These are phyloP conservation scores for Typha latifolia DNA, from an alignment of 176 grass and related monocot genomes.

Conservation along the genomic window DNA sequence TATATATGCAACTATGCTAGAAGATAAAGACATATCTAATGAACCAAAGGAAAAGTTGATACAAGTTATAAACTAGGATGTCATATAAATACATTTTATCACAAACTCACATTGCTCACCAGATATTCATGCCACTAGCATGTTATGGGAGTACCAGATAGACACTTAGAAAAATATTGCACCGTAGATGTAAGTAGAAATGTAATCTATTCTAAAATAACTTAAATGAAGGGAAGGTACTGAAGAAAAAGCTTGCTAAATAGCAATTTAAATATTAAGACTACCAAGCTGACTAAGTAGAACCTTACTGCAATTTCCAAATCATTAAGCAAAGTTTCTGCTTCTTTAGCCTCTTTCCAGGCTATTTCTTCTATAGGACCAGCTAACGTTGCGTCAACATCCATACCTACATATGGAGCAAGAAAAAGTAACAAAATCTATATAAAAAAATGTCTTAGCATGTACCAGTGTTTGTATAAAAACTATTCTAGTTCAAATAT, in stretches of 20 bases:
- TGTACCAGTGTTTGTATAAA: not conserved
- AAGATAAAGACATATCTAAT: not conserved
- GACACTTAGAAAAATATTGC: not conserved
- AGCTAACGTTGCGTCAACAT: constrained; percentile 42
- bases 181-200: not conserved
- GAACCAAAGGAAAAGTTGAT: not conserved
- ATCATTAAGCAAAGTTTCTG: constrained; percentile 56
- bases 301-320: constrained; percentile 78
- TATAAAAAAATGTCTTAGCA: not conserved
- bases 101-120: not conserved
- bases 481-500: not conserved
- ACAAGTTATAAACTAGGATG: not conserved
- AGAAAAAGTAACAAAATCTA: not conserved
- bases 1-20: not conserved
- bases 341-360: constrained; percentile 63
- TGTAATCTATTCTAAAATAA: not conserved
- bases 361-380: constrained; percentile 97
- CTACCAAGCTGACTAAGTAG: constrained; percentile 18
- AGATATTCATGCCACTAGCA: constrained; percentile 4
- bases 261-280: constrained; percentile 1
- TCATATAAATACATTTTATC: not conserved
- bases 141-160: not conserved
- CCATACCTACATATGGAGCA: constrained; percentile 38
- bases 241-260: too few species aligned
- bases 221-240: too few species aligned